phyloP scores from a whole-genome alignment of 2,329 filamentous ascomycete genomes.

The Fusarium xyrophilum region DNA sequence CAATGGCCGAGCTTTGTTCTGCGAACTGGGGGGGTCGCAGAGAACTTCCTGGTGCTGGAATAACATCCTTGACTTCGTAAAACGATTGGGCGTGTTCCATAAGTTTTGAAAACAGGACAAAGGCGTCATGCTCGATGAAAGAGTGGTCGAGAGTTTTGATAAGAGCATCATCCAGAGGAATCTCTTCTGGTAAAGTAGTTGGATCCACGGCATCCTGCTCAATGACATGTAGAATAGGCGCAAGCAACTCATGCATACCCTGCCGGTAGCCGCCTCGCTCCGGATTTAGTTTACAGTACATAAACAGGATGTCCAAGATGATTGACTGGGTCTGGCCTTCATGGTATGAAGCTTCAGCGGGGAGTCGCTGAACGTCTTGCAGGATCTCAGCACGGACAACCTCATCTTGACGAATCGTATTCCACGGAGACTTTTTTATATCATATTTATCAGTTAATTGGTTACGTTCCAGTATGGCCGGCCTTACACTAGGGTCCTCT shows the following conservation, averaged over 20 bases:
- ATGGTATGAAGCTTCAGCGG: slow-evolving; percentile 90
- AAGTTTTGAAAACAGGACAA: slow-evolving; percentile 80
- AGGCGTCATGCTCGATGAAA: slow-evolving; percentile 90
- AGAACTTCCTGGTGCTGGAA: slow-evolving; percentile 22
- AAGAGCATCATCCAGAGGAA: slow-evolving; percentile 60
- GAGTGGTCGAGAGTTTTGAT: slow-evolving; percentile 71
- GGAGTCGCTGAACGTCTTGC: slow-evolving; percentile 93
- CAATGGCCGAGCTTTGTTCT: slow-evolving; percentile 65
- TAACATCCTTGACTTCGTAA: slow-evolving; percentile 69
- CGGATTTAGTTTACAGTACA: slow-evolving; percentile 93
- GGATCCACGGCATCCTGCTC: slow-evolving; percentile 78
- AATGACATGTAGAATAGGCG: slow-evolving; percentile 85
- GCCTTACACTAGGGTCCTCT: slow-evolving; percentile 70
- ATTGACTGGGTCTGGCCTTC: slow-evolving; percentile 78
- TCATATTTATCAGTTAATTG: slow-evolving; percentile 10
- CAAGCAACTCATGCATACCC: slow-evolving; percentile 96
- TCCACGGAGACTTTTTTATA: slow-evolving; percentile 82
- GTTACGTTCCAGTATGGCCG: not conserved
- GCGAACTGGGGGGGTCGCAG: slow-evolving; percentile 31
- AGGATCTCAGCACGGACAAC: slow-evolving; percentile 84
- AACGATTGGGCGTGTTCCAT: slow-evolving; percentile 90
- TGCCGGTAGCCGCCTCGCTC: slow-evolving; percentile 90
- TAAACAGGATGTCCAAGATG: slow-evolving; percentile 87
- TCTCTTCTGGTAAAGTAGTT: slow-evolving; percentile 43
- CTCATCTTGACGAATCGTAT: slow-evolving; percentile 84